Conservation (phyloP, 495 filamentous ascomycete species). For the Tirmania nivea region DNA sequence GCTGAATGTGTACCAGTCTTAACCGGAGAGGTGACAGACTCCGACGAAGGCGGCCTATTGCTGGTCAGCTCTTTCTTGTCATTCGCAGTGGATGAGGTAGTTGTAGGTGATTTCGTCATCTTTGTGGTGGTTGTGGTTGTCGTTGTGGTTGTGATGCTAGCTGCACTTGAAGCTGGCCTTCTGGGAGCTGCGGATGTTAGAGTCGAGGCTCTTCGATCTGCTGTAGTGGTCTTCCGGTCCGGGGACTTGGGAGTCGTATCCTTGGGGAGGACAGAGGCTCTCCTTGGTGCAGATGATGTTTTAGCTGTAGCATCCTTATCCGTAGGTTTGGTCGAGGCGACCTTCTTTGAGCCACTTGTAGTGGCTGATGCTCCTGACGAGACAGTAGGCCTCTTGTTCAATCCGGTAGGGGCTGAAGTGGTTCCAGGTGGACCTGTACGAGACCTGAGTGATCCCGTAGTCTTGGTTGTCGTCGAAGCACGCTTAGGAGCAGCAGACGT, state of each 20-base stretch:
- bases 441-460: neutral
- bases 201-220: constrained; percentile 7
- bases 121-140: constrained; percentile 5
- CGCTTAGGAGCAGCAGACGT: constrained; percentile 12
- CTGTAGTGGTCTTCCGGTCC: constrained; percentile 4
- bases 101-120: constrained; percentile 7
- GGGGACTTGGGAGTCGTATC: constrained; percentile 9
- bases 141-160: constrained; percentile 2
- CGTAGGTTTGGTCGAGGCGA: neutral
- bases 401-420: constrained; percentile 3
- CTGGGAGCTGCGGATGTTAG: constrained; percentile 5
- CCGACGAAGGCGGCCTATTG: neutral
- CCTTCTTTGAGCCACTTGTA: neutral
- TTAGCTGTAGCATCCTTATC: neutral
- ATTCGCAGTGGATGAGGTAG: neutral
- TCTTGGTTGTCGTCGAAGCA: constrained; percentile 2
- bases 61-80: constrained; percentile 4
- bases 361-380: neutral
- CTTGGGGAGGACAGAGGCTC: constrained; percentile 3
- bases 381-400: constrained; percentile 11
- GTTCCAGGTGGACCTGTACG: constrained; percentile 1
- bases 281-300: constrained; percentile 4
- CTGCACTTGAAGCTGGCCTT: constrained; percentile 9
- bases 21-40: neutral
- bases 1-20: neutral